Evolutionary conservation across 345 rosid species (phyloP).

Genomic region (Hevea brasiliensis): DNA sequence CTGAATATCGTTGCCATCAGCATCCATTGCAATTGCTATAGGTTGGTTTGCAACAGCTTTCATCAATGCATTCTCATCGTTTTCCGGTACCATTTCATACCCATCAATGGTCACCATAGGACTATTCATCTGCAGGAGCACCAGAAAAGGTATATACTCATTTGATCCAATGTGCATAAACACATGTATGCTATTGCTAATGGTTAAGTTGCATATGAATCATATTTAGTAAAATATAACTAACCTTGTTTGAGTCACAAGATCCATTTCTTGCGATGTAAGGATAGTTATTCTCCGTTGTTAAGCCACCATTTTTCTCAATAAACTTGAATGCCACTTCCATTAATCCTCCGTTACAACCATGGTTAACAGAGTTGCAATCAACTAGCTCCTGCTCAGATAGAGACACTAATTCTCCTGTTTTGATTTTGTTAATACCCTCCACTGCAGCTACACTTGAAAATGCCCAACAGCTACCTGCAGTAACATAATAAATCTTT

Average conservation of each 20-base stretch:
- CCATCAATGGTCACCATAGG: slow-evolving; percentile 47
- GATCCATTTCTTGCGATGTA: slow-evolving; percentile 41
- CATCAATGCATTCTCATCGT: slow-evolving; percentile 46
- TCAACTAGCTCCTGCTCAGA: slow-evolving; percentile 44
- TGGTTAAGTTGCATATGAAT: neutral
- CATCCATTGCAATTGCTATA: slow-evolving; percentile 50
- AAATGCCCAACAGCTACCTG: slow-evolving; percentile 46
- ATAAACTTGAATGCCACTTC: slow-evolving; percentile 39
- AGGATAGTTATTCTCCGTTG: slow-evolving; percentile 49
- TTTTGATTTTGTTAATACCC: slow-evolving; percentile 45
- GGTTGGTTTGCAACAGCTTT: slow-evolving; percentile 67
- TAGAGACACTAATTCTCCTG: slow-evolving; percentile 33
- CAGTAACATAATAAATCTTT: neutral
- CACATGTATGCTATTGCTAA: neutral
- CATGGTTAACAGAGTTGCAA: slow-evolving; percentile 28
- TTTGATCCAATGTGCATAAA: neutral
- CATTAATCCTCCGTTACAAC: slow-evolving; percentile 41
- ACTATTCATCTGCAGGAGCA: slow-evolving; percentile 32
- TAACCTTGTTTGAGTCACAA: slow-evolving; percentile 38
- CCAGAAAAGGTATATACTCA: neutral
- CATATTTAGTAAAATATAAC: too few relatives aligned
- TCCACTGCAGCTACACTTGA: slow-evolving; percentile 44
- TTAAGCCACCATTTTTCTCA: slow-evolving; percentile 42
- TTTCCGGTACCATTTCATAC: slow-evolving; percentile 51
- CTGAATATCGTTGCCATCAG: slow-evolving; percentile 35